A percentile compares a stretch with the other conserved stretches of the same genome.
Evolutionary conservation across 2,329 filamentous ascomycete genomes (phyloP).

Genomic region (Pseudogymnoascus sp.): DNA sequence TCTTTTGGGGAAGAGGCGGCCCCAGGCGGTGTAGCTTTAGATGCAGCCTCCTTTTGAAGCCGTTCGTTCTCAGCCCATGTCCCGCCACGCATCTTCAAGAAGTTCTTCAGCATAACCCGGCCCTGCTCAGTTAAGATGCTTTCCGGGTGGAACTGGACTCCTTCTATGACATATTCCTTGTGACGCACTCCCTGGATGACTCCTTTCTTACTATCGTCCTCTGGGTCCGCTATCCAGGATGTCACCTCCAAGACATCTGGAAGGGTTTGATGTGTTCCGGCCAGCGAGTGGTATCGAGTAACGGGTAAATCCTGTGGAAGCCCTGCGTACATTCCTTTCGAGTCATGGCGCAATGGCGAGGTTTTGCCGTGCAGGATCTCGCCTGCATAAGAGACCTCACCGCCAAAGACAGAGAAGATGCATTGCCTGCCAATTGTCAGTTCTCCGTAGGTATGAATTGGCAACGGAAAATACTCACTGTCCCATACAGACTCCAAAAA

Average conservation of each 20-base stretch:
- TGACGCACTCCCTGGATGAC: constrained; percentile 97
- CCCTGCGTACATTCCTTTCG: constrained; percentile 82
- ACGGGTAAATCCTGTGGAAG: constrained; percentile 75
- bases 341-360: constrained; percentile 79
- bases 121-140: constrained; percentile 91
- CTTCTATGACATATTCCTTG: constrained; percentile 84
- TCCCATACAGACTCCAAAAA: constrained; percentile 98
- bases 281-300: constrained; percentile 92
- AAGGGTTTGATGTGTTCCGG: constrained; percentile 80
- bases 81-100: constrained; percentile 76
- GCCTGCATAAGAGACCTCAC: constrained; percentile 82
- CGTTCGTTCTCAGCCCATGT: constrained; percentile 79
- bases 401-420: constrained; percentile 89
- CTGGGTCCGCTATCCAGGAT: constrained; percentile 70
- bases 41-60: constrained; percentile 37
- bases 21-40: constrained; percentile 19
- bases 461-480: constrained; percentile 48
- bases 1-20: constrained; percentile 48
- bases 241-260: constrained; percentile 81
- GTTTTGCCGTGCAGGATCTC: constrained; percentile 98
- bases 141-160: constrained; percentile 95
- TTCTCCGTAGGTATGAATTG: not conserved
- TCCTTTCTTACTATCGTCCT: constrained; percentile 60
- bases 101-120: constrained; percentile 84
- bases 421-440: constrained; percentile 57